phyloP scores from a whole-genome alignment of 805 yeast species.

The Kazachstania bromeliacearum region DNA sequence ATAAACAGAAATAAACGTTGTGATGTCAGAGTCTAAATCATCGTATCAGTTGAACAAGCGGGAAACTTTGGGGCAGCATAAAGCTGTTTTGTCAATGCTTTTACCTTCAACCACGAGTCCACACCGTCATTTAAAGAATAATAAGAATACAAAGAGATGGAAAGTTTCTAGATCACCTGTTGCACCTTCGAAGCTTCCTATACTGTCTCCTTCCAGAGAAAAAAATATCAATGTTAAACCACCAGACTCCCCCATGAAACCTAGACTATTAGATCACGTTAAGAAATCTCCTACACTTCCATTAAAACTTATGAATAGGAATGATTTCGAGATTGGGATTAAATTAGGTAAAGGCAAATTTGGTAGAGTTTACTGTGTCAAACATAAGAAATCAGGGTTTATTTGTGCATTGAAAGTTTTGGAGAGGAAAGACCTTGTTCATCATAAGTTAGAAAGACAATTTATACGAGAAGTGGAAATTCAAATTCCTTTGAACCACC shows the following conservation, averaged over 20 bases:
- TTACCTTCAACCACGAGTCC: constrained; percentile 3
- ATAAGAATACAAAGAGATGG: not conserved
- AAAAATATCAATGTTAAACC: too few species aligned
- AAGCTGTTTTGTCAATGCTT: constrained; percentile 3
- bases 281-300: constrained; percentile 7
- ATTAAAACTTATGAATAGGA: constrained; percentile 11
- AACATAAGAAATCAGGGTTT: constrained; percentile 63
- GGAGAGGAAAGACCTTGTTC: constrained; percentile 71
- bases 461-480: constrained; percentile 87
- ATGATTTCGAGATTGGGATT: constrained; percentile 78
- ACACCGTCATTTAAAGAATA: constrained; percentile 4
- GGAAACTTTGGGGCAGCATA: constrained; percentile 2
- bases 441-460: constrained; percentile 71
- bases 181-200: too few species aligned
- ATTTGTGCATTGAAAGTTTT: constrained; percentile 86
- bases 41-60: constrained; percentile 3
- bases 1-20: not conserved
- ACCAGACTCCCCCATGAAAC: too few species aligned
- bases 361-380: constrained; percentile 86
- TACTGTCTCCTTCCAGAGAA: too few species aligned
- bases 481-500: constrained; percentile 70
- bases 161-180: too few species aligned
- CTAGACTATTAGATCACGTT: too few species aligned
- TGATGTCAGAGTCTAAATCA: not conserved
- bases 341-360: constrained; percentile 88